These are phyloP conservation scores for Hypoxylon sp. DNA, from an alignment of 2,329 filamentous ascomycete species.

Conservation along the genomic window DNA sequence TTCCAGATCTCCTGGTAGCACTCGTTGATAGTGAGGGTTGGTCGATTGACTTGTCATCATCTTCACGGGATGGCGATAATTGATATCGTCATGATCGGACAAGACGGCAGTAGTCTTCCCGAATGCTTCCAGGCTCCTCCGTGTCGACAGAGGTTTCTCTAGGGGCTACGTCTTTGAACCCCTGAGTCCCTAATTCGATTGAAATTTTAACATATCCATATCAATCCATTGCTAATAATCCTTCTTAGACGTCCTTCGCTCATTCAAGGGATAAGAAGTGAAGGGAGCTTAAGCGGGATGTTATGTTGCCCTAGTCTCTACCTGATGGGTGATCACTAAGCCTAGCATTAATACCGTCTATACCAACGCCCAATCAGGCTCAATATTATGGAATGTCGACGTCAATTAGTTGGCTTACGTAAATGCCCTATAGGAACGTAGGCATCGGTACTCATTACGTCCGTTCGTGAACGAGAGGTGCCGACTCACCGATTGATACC, in stretches of 20 bases:
- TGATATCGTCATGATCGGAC: slow-evolving; percentile 8
- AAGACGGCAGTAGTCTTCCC: slow-evolving; percentile 24
- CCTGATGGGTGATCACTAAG: not conserved
- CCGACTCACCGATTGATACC: slow-evolving; percentile 40
- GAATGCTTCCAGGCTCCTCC: not conserved
- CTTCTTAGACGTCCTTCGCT: not conserved
- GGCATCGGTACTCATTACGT: slow-evolving; percentile 29
- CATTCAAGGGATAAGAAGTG: not conserved
- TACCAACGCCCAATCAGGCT: slow-evolving; percentile 8
- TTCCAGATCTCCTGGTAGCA: not conserved
- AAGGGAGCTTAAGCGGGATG: not conserved
- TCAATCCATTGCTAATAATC: not conserved
- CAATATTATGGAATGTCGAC: not conserved
- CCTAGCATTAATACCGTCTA: not conserved
- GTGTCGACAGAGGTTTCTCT: slow-evolving; percentile 3
- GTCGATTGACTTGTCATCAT: not conserved
- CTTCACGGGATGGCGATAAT: not conserved
- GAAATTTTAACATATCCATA: slow-evolving; percentile 4
- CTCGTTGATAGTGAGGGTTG: not conserved
- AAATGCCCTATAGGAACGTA: slow-evolving; percentile 5
- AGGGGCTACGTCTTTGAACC: not conserved
- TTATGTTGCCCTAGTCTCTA: not conserved
- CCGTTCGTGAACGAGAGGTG: slow-evolving; percentile 25
- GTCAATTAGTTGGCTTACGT: not conserved
- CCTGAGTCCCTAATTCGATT: slow-evolving; percentile 3